Evolutionary conservation across 2,329 filamentous ascomycete species (phyloP), one percentile per base, ranked within the genome.

Genomic region (Lasiodiplodia citricola): DNA sequence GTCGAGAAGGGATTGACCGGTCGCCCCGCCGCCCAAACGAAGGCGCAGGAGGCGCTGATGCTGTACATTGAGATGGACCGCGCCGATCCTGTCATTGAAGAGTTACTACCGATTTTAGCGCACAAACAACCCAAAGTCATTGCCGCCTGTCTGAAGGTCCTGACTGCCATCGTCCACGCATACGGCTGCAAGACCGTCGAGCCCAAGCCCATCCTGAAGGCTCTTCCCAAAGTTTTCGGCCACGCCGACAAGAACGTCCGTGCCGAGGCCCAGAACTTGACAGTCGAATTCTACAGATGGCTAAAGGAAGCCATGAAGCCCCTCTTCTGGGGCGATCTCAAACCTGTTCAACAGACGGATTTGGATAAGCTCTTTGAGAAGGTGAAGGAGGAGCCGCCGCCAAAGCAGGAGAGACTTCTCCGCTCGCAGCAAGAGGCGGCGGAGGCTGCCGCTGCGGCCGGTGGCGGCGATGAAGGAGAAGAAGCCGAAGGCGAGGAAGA

Each of bases 161-260:
- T 99, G 54, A 93, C 91, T 0, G 87, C 90, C 58, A 93, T 98
- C 69, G 96, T 92, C 77, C 94, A 97, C 80, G 96, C 93, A 76
- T 99, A 94, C 79, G 96, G 96, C 68, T 96, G 94, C 84, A 97
- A 97, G 81, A 89, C 93, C 21, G 91, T 96, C 62, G 96, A 99
- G 76, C 93, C 96, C 3, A 97, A 99, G 78, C 91, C 93, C 1
- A 90, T 96, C 23, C 87, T 98, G 70, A 98, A 98, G 78, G 83
- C 88, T 13, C 84, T 99, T 2, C 94, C 96, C 3, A 97, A 97
- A 77, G 91, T 91, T 2, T 99, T 97, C 77, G 93, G 93, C 23
- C 96, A 98, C 78, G 95, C 96, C 38, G 96, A 99, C 85, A 99
- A 99, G 82, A 98, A 98, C 78, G 93, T 99, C 18, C 91, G 96